A percentile compares a stretch with the other conserved stretches of the same genome.
Evolutionary conservation across 768 basidiomycete genomes (phyloP).

Genomic region (Suillus hirtellus): DNA sequence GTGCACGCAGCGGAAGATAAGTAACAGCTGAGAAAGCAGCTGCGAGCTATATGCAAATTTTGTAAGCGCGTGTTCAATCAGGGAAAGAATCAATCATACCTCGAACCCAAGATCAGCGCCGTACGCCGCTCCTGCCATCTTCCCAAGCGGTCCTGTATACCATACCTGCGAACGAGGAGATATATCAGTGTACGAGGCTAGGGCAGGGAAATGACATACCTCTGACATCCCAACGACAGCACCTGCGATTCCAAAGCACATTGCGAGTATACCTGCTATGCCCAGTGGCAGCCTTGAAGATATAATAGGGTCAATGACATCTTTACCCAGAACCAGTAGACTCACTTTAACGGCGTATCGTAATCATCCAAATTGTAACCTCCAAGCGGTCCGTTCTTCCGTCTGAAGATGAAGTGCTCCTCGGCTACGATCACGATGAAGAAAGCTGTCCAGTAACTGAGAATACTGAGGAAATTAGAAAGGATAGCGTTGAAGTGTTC

Average conservation of each 20-base stretch:
- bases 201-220: conserved; percentile 15
- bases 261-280: conserved; percentile 47
- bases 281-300: conserved; percentile 46
- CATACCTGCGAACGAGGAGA: conserved; percentile 31
- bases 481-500: conserved; percentile 47
- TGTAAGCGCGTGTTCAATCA: neutral
- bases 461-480: conserved; percentile 42
- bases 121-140: conserved; percentile 39
- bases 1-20: conserved; percentile 46
- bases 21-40: conserved; percentile 47
- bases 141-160: conserved; percentile 53
- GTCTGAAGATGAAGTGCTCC: conserved; percentile 49
- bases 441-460: conserved; percentile 49
- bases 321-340: neutral
- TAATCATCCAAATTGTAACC: conserved; percentile 55
- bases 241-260: conserved; percentile 46
- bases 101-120: conserved; percentile 52
- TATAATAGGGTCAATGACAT: neutral
- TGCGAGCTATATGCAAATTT: conserved; percentile 33
- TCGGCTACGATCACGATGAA: conserved; percentile 47
- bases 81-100: conserved; percentile 27
- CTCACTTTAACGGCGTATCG: conserved; percentile 41
- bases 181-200: neutral
- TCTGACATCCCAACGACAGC: conserved; percentile 57
- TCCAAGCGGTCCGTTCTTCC: conserved; percentile 39